These are phyloP conservation scores for Terfezia claveryi DNA, from an alignment of 495 filamentous ascomycete species.

Conservation along the genomic window DNA sequence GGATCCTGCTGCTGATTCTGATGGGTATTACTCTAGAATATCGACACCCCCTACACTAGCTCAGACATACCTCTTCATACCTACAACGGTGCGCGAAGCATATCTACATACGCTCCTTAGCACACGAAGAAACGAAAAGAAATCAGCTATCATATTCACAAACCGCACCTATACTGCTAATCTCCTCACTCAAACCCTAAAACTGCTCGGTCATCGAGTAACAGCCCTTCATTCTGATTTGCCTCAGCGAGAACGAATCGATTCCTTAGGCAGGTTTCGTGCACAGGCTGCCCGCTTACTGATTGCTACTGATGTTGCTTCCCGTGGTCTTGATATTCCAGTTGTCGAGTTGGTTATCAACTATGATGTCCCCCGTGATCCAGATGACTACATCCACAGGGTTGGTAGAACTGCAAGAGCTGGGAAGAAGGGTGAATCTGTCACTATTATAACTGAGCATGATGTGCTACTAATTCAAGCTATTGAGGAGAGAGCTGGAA, in stretches of 20 bases:
- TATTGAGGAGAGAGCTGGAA: slow-evolving; percentile 66
- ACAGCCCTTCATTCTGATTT: slow-evolving; percentile 76
- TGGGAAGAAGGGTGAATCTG: slow-evolving; percentile 53
- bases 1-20: too few relatives aligned
- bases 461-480: slow-evolving; percentile 71
- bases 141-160: slow-evolving; percentile 76
- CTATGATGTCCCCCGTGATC: slow-evolving; percentile 83
- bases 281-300: slow-evolving; percentile 77
- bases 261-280: slow-evolving; percentile 77
- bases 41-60: slow-evolving; percentile 59
- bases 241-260: slow-evolving; percentile 55
- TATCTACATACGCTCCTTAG: slow-evolving; percentile 79
- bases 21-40: slow-evolving; percentile 12
- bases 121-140: slow-evolving; percentile 50
- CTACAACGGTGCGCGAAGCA: slow-evolving; percentile 73
- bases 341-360: slow-evolving; percentile 79
- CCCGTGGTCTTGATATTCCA: slow-evolving; percentile 90
- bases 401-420: slow-evolving; percentile 90
- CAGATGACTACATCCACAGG: slow-evolving; percentile 93
- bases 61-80: slow-evolving; percentile 69
- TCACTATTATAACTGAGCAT: slow-evolving; percentile 79
- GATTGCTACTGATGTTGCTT: slow-evolving; percentile 87
- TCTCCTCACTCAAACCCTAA: slow-evolving; percentile 64
- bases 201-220: slow-evolving; percentile 66
- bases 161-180: slow-evolving; percentile 80